A percentile compares a stretch with the other conserved stretches of the same genome.
These are phyloP conservation scores for Diospyros kaki DNA, from an alignment of 148 eudicot genomes.

Conservation along the genomic window DNA sequence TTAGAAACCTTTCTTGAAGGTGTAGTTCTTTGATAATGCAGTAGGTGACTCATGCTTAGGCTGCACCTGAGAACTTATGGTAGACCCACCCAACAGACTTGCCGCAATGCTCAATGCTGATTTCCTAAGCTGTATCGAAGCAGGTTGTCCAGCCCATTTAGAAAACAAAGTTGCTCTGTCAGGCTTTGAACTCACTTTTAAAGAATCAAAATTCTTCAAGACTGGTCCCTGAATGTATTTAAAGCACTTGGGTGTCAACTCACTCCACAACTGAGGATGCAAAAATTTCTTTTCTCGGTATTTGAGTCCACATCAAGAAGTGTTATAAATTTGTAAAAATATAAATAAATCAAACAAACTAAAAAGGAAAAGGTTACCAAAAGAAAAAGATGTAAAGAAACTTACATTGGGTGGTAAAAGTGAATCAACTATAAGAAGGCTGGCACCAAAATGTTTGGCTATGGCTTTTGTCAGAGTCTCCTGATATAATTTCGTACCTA, in stretches of 20 bases:
- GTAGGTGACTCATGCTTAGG: constrained; percentile 68
- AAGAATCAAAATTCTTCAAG: constrained; percentile 44
- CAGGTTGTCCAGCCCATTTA: constrained; percentile 40
- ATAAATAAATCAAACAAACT: no score
- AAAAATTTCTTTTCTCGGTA: neutral
- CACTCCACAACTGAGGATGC: neutral
- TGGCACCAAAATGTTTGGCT: constrained; percentile 59
- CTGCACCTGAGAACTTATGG: constrained; percentile 41
- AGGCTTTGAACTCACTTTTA: constrained; percentile 46
- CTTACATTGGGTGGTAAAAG: constrained; percentile 70
- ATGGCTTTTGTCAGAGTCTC: constrained; percentile 70
- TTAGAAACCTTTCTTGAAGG: constrained; percentile 62
- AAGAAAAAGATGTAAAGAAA: neutral
- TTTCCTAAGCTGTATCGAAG: constrained; percentile 50
- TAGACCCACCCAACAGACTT: constrained; percentile 58
- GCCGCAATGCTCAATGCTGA: constrained; percentile 69
- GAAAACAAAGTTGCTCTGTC: constrained; percentile 48
- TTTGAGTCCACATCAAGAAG: no score
- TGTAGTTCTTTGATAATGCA: constrained; percentile 60
- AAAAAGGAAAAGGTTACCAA: no score
- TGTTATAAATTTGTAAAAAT: no score
- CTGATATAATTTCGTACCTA: constrained; percentile 84
- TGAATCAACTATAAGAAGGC: constrained; percentile 59
- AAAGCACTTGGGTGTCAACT: neutral
- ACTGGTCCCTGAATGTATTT: constrained; percentile 41